Evolutionary conservation across 23 red algal genomes (phyloP), one percentile per base, ranked within the genome.

Genomic region (Agarophyton chilense): DNA sequence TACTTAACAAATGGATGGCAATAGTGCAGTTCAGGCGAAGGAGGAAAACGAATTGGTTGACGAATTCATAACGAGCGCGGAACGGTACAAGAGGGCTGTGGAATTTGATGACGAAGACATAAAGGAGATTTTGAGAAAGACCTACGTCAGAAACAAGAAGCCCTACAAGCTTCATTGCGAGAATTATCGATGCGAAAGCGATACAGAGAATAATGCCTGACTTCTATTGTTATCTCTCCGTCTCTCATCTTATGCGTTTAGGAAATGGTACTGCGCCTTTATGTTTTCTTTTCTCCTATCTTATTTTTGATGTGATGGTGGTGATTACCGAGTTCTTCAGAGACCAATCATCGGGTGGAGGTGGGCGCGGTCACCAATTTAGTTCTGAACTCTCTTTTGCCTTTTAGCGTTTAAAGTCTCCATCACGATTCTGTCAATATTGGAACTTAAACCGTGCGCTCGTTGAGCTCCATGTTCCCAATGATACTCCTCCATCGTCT

Each of bases 311-410:
- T 70, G 64, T 41, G 64, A 70, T 70, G 32, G 64, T 22, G 64
- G 18, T 70, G 64, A 42, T 33, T 5, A n/a, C 64, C 34, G 38
- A 70, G 38, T 19, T 42, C 38, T 18, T 33, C 35, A n/a, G 4
- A 70, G 64, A 70, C 35, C 38, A 26, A 33, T 42, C 64, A 70
- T 70, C 64, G 38, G 64, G 64, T 70, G 64, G 64, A 39, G 64
- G 64, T 70, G 64, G 64, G 64, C n/a, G 40, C 22, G 55, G 55
- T 58, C 55, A 58, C 55, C 8, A 2, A 21, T 58, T 28, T 58
- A 58, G 22, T 58, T 28, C 55, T 58, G n/a, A n/a, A n/a, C n/a
- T n/a, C n/a, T n/a, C n/a, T n/a, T n/a, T n/a, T n/a, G n/a, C n/a
- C n/a, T n/a, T n/a, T n/a, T n/a, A n/a, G n/a, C n/a, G n/a, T n/a